Evolutionary conservation across 345 rosid species (phyloP).

Genomic region (Angophora floribunda): DNA sequence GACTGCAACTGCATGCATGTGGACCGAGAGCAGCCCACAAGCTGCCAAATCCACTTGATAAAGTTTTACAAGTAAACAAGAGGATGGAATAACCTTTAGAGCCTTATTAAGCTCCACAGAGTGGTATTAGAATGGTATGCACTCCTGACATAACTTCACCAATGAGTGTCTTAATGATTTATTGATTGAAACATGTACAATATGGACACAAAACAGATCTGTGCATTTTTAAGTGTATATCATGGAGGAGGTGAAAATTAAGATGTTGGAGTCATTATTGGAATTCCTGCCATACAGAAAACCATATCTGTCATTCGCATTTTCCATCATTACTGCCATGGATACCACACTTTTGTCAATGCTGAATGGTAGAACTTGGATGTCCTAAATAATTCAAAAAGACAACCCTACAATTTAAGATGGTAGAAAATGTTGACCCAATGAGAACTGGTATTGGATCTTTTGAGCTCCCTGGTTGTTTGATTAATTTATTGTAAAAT

Average conservation of each 20-base stretch:
- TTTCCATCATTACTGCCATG: not conserved
- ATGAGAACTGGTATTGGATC: not conserved
- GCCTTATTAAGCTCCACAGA: not conserved
- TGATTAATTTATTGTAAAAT: not conserved
- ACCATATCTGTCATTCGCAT: not conserved
- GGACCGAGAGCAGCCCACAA: not conserved
- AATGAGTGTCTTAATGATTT: not conserved
- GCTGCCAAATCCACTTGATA: not conserved
- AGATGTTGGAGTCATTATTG: not conserved
- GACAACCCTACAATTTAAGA: not conserved
- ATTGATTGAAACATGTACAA: not conserved
- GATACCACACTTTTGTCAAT: not conserved
- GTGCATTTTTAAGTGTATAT: not conserved
- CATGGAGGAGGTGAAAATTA: not conserved
- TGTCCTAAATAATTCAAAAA: not conserved
- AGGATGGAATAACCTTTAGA: not conserved
- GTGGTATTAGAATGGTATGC: not conserved
- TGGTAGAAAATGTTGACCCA: not conserved
- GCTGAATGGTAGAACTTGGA: not conserved
- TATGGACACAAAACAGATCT: not conserved
- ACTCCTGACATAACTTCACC: not conserved
- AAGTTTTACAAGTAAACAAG: not conserved
- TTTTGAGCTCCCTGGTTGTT: not conserved
- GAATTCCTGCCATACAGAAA: not conserved
- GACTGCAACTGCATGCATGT: not conserved